Conservation (phyloP, 73 alveolate species). For the Symbiodinium natans region DNA sequence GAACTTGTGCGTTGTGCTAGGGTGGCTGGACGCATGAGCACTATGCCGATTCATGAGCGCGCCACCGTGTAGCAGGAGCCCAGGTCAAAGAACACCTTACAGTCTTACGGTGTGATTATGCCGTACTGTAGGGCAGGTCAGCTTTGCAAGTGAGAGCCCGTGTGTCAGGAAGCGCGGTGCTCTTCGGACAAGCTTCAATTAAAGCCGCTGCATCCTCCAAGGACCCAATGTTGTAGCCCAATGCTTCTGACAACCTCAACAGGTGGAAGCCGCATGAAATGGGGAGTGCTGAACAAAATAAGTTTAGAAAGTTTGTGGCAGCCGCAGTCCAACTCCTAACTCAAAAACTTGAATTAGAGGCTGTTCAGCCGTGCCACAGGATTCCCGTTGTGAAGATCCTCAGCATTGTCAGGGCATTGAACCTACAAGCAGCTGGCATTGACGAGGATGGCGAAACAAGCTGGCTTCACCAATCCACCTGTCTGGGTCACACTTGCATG, state of each 20-base stretch:
- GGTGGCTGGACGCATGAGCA: no score
- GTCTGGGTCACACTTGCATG: no score
- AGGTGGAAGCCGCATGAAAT: not conserved
- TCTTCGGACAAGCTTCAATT: not conserved
- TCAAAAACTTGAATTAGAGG: no score
- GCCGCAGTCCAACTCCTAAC: no score
- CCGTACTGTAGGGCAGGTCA: no score
- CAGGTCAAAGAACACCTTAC: constrained; percentile 22
- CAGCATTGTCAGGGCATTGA: not conserved
- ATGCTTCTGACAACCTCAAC: constrained; percentile 49
- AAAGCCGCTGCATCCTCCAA: constrained; percentile 78
- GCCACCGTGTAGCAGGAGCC: constrained; percentile 1
- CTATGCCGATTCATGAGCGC: not conserved
- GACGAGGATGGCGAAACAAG: no score
- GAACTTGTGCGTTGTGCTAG: no score
- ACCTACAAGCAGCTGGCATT: no score
- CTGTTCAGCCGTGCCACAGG: not conserved
- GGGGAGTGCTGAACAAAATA: not conserved
- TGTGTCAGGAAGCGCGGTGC: not conserved
- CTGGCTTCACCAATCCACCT: no score
- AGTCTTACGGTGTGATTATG: not conserved
- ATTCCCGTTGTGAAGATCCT: constrained; percentile 9
- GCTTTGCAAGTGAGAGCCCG: no score
- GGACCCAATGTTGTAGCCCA: constrained; percentile 45
- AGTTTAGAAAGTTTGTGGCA: no score